Percentiles rank a stretch among this genome's conserved stretches.
Evolutionary conservation across 2,329 filamentous ascomycete genomes (phyloP).

Genomic region (Pseudogymnoascus sp.): DNA sequence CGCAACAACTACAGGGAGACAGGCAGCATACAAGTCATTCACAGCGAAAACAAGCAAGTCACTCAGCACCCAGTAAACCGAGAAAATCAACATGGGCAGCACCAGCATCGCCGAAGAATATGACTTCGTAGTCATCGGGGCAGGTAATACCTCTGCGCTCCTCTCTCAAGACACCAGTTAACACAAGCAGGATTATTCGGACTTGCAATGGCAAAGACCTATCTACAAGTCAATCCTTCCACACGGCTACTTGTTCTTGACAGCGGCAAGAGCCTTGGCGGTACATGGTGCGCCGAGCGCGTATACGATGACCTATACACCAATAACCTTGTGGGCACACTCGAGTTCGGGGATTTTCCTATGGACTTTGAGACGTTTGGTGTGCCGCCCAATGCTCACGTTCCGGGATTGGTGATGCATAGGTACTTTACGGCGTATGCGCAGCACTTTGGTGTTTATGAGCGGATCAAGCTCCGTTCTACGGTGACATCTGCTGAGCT

Average conservation of each 20-base stretch:
- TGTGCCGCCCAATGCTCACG: slow-evolving; percentile 40
- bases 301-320: slow-evolving; percentile 60
- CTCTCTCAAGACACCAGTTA: slow-evolving; percentile 2
- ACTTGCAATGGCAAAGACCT: slow-evolving; percentile 50
- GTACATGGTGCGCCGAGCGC: slow-evolving; percentile 59
- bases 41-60: not conserved
- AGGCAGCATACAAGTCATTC: not conserved
- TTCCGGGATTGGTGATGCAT: slow-evolving; percentile 47
- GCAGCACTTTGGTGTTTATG: slow-evolving; percentile 41
- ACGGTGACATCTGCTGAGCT: slow-evolving; percentile 30
- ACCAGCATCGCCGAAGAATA: slow-evolving; percentile 5
- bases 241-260: slow-evolving; percentile 51
- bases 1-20: not conserved
- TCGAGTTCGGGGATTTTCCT: slow-evolving; percentile 65
- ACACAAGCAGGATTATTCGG: slow-evolving; percentile 40
- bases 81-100: not conserved
- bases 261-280: slow-evolving; percentile 46
- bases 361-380: slow-evolving; percentile 13
- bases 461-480: slow-evolving; percentile 40
- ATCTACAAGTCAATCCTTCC: slow-evolving; percentile 46
- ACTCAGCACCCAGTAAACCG: not conserved
- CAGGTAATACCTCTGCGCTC: slow-evolving; percentile 32
- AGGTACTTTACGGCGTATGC: slow-evolving; percentile 48
- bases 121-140: slow-evolving; percentile 31
- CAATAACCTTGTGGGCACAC: slow-evolving; percentile 64